These are phyloP conservation scores for Coemansia sp. DNA, from an alignment of 192 early-diverging fungal genomes.

Conservation along the genomic window DNA sequence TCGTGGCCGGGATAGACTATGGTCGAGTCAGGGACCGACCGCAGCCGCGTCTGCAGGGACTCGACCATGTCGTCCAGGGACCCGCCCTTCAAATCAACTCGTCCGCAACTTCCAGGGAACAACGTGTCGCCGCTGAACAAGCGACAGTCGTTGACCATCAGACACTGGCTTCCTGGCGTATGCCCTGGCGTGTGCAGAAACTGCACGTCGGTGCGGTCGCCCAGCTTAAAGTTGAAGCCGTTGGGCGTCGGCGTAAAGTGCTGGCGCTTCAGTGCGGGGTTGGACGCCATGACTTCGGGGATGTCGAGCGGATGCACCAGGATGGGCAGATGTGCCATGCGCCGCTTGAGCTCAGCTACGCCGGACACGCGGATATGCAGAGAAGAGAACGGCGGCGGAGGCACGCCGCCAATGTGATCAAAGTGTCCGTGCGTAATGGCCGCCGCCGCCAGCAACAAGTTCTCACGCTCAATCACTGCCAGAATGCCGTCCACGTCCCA, in stretches of 20 bases:
- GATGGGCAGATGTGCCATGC: conserved; percentile 67
- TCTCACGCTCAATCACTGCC: conserved; percentile 56
- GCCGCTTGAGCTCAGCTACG: conserved; percentile 68
- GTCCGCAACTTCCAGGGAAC: conserved; percentile 74
- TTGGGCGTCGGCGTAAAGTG: conserved; percentile 63
- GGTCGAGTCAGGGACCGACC: conserved; percentile 57
- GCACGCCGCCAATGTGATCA: conserved; percentile 83
- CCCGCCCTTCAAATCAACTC: conserved; percentile 81
- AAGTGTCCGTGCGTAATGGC: conserved; percentile 83
- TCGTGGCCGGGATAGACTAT: conserved; percentile 89
- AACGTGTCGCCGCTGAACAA: conserved; percentile 88
- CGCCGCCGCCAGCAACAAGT: conserved; percentile 67
- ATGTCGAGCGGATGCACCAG: conserved; percentile 79
- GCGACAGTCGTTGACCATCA: conserved; percentile 70
- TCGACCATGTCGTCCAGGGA: conserved; percentile 62
- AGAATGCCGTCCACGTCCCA: conserved; percentile 90
- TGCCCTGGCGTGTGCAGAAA: conserved; percentile 95
- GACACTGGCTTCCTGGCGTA: conserved; percentile 80
- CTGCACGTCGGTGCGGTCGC: conserved; percentile 54
- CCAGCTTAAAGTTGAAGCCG: conserved; percentile 55
- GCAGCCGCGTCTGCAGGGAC: conserved; percentile 65
- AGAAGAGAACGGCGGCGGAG: conserved; percentile 80
- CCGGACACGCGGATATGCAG: conserved; percentile 78
- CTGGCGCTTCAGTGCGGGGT: conserved; percentile 59
- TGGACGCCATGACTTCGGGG: conserved; percentile 61